Base-by-base conservation (phyloP, 2,329 filamentous ascomycete species). In the Fusarium nurragi region DNA sequence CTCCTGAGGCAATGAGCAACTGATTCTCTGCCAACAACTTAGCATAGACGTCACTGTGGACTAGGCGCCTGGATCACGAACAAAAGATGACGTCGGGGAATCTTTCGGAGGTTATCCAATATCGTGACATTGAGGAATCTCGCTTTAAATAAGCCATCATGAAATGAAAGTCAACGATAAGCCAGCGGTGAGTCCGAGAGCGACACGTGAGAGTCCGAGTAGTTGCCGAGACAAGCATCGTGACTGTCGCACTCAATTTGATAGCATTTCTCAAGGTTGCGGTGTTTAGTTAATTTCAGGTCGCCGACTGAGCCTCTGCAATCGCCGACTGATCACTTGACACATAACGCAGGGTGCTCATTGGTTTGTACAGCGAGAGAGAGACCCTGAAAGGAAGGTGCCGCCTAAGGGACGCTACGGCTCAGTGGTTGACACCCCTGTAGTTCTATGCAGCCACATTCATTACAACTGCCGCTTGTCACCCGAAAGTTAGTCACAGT, bases 211-310 rank as follows among this genome's bases (percentile, higher is more conserved):
- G 39, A 40, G 55, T 60, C 30, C 28, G 38, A 51, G 16, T 21
- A 48, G 64, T 64, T 50, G 59, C 64, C 64, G 64, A 67, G 64
- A 67, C 49, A 67, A 44, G 32, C 64, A 67, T 67, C 64, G 59
- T 56, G 59, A 67, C 54, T 21, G 41, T 56, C 23, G 28, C 19
- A 66, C 37, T 22, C 21, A 25, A 45, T 22, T 36, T 43, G 36
- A 25, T 46, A 50, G 32, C 48, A 25, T 37, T 36, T 40, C 32
- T 34, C 4, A 18, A 34, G 22, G 19, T 23, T 39, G 59, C 26
- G 19, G 36, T 25, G 47, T 14, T 51, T 32, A 13, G 22, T 23
- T 34, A 22, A 43, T 22, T 48, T 54, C 56, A 14, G 58, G 55
- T 60, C 50, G 62, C 49, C 62, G 56, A 63, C 37, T 40, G 38